Evolutionary conservation across 2,329 filamentous ascomycete genomes (phyloP), one percentile per base, ranked within the genome.

Genomic region (Onygenales sp.): DNA sequence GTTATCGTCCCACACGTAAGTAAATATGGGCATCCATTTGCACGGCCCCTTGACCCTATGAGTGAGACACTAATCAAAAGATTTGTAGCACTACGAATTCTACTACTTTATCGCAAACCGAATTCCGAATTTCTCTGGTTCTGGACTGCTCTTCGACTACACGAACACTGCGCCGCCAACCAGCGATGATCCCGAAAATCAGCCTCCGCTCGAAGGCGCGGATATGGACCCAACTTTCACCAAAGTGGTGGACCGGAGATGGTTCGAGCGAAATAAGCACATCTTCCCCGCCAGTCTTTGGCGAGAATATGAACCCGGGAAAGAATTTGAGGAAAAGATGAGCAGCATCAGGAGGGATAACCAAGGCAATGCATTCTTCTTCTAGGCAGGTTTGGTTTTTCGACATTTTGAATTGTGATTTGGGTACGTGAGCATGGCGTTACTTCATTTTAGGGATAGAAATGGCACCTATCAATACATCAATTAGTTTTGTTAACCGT

Each of bases 211-310:
- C 10, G 92, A 96, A 72, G 92, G 92, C 11, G 83, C 78, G 31
- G 70, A 77, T 42, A 87, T 93, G 57, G 91, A 97, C 61, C 84
- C 91, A 0, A 80, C 80, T 2, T 72, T 87, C 57, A 97, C 92
- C 2, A 97, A 96, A 67, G 91, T 98, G 3, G 92, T 98, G 3
- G 92, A 98, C 73, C 81, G 93, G 56, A 78, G 93, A 56, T 98
- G 93, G 93, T 98, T 96, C 68, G 90, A 96, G 74, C 82, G 85
- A 64, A 96, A 97, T 68, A 98, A 97, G 72, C 93, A 98, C 70
- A 97, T 98, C 54, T 98, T 92, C 67, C 93, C 93, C 0, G 92
- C 92, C 17, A 97, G 88, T 66, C 81, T 92, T 46, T 98, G 93
- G 93, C 88, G 91, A 62, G 87, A 95, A 58, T 98, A 95, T 67